Evolutionary conservation across 257 asterid genomes (phyloP).

Genomic region (Nicotiana attenuata): DNA sequence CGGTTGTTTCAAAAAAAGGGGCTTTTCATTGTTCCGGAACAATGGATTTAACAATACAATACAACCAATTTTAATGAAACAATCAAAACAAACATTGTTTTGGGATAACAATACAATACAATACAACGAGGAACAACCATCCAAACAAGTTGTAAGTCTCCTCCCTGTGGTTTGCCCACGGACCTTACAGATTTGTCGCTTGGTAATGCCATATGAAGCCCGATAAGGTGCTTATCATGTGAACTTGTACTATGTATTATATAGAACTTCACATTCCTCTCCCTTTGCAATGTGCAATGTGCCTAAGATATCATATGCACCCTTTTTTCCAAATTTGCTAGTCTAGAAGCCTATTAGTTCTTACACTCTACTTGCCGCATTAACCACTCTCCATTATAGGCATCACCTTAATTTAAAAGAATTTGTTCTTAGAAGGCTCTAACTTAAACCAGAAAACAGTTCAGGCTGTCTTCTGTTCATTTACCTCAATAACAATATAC

Average conservation of each 20-base stretch:
- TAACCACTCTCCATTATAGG: not conserved
- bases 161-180: not conserved
- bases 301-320: not conserved
- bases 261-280: not conserved
- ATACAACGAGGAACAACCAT: no score
- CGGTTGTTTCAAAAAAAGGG: no score
- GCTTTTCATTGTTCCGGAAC: no score
- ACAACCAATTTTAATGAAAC: no score
- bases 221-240: not conserved
- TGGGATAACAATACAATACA: no score
- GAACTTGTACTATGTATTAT: not conserved
- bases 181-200: not conserved
- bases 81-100: no score
- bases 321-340: not conserved
- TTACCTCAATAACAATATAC: not conserved
- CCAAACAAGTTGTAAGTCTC: no score
- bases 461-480: not conserved
- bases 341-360: not conserved
- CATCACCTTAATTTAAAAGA: no score
- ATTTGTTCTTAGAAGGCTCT: not conserved
- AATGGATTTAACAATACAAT: no score
- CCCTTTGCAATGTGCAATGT: not conserved
- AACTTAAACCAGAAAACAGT: not conserved
- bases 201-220: not conserved
- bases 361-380: not conserved